These are phyloP conservation scores for Chondrus crispus DNA, from an alignment of 23 red algal genomes.

Conservation along the genomic window DNA sequence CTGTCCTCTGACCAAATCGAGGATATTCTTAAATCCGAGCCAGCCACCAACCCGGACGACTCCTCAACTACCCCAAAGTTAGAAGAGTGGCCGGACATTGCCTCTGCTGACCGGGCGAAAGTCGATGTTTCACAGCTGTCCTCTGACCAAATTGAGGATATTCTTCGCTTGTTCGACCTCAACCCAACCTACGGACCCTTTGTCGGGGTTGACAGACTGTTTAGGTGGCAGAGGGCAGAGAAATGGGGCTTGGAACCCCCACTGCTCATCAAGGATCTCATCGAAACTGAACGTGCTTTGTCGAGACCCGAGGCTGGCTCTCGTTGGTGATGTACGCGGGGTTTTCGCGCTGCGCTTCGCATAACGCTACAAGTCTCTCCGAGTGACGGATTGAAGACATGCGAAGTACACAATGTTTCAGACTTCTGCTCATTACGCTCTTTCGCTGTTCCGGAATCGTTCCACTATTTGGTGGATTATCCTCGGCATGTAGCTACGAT, in stretches of 20 bases:
- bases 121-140: background rate
- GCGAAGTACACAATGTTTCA: too few species aligned
- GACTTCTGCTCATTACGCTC: too few species aligned
- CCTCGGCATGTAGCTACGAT: too few species aligned
- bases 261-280: background rate
- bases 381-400: too few species aligned
- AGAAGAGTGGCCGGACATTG: background rate
- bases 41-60: background rate
- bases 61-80: background rate
- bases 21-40: constrained; percentile 23
- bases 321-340: too few species aligned
- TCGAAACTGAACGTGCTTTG: constrained; percentile 28
- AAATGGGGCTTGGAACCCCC: constrained; percentile 46
- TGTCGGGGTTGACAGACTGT: constrained; percentile 47
- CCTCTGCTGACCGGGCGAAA: background rate
- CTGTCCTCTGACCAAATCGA: constrained; percentile 12
- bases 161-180: constrained; percentile 73
- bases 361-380: too few species aligned
- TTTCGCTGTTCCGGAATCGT: too few species aligned
- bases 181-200: constrained; percentile 70
- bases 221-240: constrained; percentile 60
- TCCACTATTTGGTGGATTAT: too few species aligned
- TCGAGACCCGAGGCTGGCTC: too few species aligned
- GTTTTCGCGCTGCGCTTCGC: too few species aligned
- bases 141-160: constrained; percentile 28